phyloP scores from a whole-genome alignment of 2,329 filamentous ascomycete genomes.

The Ciborinia camelliae region DNA sequence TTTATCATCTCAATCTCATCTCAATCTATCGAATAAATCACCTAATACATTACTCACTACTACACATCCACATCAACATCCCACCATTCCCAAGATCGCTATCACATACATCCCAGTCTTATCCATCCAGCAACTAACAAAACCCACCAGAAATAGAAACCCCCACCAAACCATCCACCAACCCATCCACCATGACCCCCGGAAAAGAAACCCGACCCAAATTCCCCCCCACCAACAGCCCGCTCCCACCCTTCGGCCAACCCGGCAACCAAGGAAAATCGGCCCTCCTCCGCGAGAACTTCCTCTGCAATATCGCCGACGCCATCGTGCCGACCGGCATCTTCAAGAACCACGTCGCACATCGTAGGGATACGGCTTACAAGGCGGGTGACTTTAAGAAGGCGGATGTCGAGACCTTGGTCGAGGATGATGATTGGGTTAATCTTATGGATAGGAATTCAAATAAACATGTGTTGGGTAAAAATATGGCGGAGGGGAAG shows the following conservation, averaged over 20 bases:
- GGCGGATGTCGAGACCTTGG: neutral
- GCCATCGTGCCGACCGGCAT: neutral
- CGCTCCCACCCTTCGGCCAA: neutral
- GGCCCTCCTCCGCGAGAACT: neutral
- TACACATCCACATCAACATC: no score
- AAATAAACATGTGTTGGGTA: no score
- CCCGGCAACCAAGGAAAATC: constrained; percentile 1
- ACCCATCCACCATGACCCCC: neutral
- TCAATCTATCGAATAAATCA: no score
- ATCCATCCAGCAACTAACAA: no score
- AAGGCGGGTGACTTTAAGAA: neutral
- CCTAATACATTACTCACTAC: no score
- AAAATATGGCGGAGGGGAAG: no score
- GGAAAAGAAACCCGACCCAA: neutral
- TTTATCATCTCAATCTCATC: neutral
- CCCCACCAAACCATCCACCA: no score
- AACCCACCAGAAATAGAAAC: no score
- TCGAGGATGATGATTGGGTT: neutral
- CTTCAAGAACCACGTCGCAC: neutral
- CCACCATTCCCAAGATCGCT: no score
- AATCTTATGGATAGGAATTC: neutral
- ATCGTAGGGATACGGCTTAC: neutral
- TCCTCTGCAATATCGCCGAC: constrained; percentile 1
- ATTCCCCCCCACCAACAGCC: neutral
- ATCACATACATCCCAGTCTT: no score